Evolutionary conservation across 805 yeast species (phyloP).

Genomic region (Metschnikowia noctiluminum): DNA sequence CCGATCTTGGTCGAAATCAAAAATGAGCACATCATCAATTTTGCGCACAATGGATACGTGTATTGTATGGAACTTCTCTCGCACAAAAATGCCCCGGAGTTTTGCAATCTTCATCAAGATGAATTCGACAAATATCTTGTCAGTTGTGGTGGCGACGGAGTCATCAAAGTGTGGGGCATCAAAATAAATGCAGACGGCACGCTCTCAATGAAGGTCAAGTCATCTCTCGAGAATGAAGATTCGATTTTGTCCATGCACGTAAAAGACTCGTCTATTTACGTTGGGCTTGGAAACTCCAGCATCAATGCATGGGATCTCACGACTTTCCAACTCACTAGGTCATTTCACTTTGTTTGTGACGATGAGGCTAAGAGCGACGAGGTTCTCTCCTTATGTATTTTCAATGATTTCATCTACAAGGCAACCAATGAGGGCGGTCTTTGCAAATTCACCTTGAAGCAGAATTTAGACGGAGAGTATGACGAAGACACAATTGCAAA

Average conservation of each 20-base stretch:
- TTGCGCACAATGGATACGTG: conserved; percentile 91
- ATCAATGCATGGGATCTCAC: conserved; percentile 86
- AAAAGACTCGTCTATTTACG: conserved; percentile 67
- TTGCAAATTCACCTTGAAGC: conserved; percentile 26
- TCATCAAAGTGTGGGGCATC: conserved; percentile 75
- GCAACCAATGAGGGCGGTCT: conserved; percentile 51
- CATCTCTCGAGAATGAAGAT: conserved; percentile 55
- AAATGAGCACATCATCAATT: conserved; percentile 58
- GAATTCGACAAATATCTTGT: conserved; percentile 21
- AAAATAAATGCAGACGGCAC: conserved; percentile 5
- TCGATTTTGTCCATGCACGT: conserved; percentile 69
- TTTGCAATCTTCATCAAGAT: conserved; percentile 19
- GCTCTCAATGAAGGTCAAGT: conserved; percentile 3
- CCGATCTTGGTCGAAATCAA: conserved; percentile 61
- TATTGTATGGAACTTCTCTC: conserved; percentile 55
- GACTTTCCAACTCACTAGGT: conserved; percentile 65
- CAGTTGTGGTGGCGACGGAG: conserved; percentile 87
- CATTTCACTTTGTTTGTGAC: conserved; percentile 29
- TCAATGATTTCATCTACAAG: conserved; percentile 57
- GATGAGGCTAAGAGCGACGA: conserved; percentile 20
- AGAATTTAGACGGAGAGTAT: conserved; percentile 9
- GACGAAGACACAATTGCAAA: conserved; percentile 3
- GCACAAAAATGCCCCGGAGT: conserved; percentile 13
- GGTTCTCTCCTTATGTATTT: conserved; percentile 57
- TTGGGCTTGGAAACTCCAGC: conserved; percentile 73